Base-by-base conservation (phyloP, 371 early-diverging fungal species). In the Astathelohania contejeani region DNA sequence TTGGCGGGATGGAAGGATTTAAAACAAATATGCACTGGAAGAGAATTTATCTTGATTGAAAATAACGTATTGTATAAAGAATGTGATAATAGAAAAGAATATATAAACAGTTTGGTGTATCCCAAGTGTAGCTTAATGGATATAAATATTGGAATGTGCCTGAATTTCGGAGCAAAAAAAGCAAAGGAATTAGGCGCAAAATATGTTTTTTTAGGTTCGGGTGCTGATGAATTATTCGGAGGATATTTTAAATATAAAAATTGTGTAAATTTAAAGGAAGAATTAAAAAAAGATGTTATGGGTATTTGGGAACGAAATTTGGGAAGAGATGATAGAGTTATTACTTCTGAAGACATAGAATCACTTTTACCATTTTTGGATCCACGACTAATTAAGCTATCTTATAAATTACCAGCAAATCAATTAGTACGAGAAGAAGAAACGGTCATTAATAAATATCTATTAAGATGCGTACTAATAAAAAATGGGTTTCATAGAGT, bases 151-250 rank as follows among this genome's bases (percentile, higher is more conserved):
- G 64, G 56, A 10, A 27, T 40, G 1, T 37, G 49, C 2, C 29
- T 60, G 19, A 55, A 60, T 27, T 63, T 56, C 39, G 53, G 57
- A 24, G 55, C 63, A 28, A 49, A 18, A 20, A 37, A 49, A 22
- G 55, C 64, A n/a, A 32, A 29, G 14, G 47, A 56, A 27, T 63
- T 46, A 29, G 19, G 43, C 28, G 56, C 35, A 47, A 35, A 58
- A 12, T n/a, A n/a, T n/a, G 46, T 45, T 14, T 61, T 40, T 44
- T 22, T 57, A 0, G 68, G 68, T 23, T 56, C 60, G 24, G 68
- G 68, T 18, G 68, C 68, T 10, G 68, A 67, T 54, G 68, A 67
- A 56, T 14, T 67, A 20, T 67, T 67, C 50, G 59, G 68, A 12
- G 68, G 68, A 26, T 67, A 67, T 48, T 48, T 37, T 25, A 63